Evolutionary conservation across 148 eudicot genomes (phyloP).

Genomic region (Vaccinium vitisidaea): DNA sequence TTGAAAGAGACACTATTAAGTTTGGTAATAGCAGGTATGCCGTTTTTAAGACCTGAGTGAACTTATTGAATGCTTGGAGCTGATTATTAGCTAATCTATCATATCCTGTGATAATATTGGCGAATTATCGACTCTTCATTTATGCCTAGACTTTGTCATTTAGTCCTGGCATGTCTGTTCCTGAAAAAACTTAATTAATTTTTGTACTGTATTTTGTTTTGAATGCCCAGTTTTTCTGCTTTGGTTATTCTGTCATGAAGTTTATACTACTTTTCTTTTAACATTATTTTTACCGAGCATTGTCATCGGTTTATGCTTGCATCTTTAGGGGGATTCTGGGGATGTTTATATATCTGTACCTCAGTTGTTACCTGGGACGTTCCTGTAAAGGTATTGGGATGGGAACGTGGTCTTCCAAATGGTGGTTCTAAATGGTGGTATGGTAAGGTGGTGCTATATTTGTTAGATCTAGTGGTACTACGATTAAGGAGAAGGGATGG

Average conservation of each 20-base stretch:
- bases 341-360: neutral
- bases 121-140: neutral
- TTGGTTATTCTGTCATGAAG: neutral
- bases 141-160: neutral
- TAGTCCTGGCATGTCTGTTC: neutral
- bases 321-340: neutral
- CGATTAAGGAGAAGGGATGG: neutral
- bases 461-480: neutral
- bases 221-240: neutral
- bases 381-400: neutral
- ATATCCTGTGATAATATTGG: neutral
- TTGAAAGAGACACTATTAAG: conserved; percentile 79
- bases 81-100: neutral
- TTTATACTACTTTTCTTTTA: neutral
- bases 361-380: neutral
- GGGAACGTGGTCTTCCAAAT: neutral
- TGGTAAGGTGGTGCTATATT: neutral
- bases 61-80: neutral
- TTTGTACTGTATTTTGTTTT: neutral
- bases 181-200: neutral
- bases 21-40: conserved; percentile 93
- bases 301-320: neutral
- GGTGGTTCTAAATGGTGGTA: neutral
- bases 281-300: neutral
- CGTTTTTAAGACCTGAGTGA: neutral